Evolutionary conservation across 2,329 filamentous ascomycete genomes (phyloP).

Genomic region (Fusarium paranaense): DNA sequence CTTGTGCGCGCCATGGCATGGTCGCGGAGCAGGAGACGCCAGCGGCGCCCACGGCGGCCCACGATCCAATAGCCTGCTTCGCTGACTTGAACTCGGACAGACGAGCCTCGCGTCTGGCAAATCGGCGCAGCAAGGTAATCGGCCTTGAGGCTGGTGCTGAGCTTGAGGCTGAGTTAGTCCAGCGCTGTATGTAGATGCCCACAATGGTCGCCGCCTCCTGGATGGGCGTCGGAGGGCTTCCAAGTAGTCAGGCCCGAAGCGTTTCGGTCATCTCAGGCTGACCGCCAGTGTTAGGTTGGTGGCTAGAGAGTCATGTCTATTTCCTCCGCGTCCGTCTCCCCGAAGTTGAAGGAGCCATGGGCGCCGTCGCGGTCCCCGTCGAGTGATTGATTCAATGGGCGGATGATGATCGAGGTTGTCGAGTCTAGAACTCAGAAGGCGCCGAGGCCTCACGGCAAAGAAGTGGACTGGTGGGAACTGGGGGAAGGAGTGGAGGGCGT

Average conservation of each 20-base stretch:
- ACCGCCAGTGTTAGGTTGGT: not conserved
- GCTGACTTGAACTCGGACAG: not conserved
- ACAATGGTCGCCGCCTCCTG: slow-evolving; percentile 1
- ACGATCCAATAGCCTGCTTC: slow-evolving; percentile 9
- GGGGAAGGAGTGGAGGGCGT: slow-evolving; percentile 10
- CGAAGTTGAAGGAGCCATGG: slow-evolving; percentile 4
- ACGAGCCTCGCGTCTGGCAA: not conserved
- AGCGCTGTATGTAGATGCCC: not conserved
- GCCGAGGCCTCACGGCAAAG: slow-evolving; percentile 17
- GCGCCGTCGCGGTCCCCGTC: slow-evolving; percentile 10
- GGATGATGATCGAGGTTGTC: slow-evolving; percentile 14
- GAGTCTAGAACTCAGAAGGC: slow-evolving; percentile 38
- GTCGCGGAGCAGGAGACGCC: slow-evolving; percentile 2
- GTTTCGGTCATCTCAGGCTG: not conserved
- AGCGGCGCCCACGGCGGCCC: not conserved
- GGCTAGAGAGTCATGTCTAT: slow-evolving; percentile 1
- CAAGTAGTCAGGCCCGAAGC: not conserved
- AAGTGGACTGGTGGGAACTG: slow-evolving; percentile 8
- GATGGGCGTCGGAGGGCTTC: not conserved
- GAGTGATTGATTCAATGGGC: slow-evolving; percentile 5
- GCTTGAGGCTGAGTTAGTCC: slow-evolving; percentile 12
- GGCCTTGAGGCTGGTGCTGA: not conserved
- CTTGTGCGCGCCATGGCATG: not conserved
- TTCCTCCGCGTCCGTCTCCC: slow-evolving; percentile 16
- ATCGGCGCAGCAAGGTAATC: not conserved